Percentiles rank a stretch among this genome's conserved stretches.
These are phyloP conservation scores for Cryphonectria japonica DNA, from an alignment of 2,329 filamentous ascomycete species.

Conservation along the genomic window DNA sequence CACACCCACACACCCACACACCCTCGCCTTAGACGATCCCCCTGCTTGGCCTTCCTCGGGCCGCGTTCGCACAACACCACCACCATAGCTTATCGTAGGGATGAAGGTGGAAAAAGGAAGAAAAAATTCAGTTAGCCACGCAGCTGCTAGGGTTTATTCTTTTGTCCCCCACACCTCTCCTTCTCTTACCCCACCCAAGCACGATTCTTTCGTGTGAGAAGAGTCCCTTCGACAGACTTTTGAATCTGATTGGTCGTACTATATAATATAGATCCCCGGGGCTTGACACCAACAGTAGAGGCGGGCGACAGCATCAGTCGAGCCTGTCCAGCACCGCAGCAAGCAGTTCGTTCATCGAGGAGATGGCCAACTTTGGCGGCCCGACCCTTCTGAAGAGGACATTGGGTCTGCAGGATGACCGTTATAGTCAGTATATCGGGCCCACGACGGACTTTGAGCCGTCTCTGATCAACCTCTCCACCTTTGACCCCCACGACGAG, in stretches of 20 bases:
- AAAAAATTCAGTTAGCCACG: neutral
- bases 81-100: conserved; percentile 18
- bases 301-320: conserved; percentile 57
- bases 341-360: conserved; percentile 67
- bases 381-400: conserved; percentile 69
- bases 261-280: conserved; percentile 62
- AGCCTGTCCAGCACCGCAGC: conserved; percentile 65
- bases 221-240: conserved; percentile 38
- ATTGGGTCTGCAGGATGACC: conserved; percentile 75
- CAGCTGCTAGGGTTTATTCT: conserved; percentile 19
- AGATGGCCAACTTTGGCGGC: conserved; percentile 72
- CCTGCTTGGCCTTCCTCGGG: conserved; percentile 9
- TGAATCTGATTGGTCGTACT: conserved; percentile 52
- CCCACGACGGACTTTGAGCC: conserved; percentile 83
- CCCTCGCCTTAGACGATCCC: neutral
- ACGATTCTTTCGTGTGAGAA: neutral
- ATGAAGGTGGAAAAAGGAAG: too few species aligned
- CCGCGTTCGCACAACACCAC: conserved; percentile 14
- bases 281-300: conserved; percentile 58
- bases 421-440: conserved; percentile 83
- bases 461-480: conserved; percentile 78
- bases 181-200: neutral
- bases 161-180: conserved; percentile 6
- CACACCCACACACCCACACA: neutral
- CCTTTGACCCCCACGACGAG: conserved; percentile 81